Conservation (phyloP, 2,329 filamentous ascomycete species). For the Rugonectria rugulosa region DNA sequence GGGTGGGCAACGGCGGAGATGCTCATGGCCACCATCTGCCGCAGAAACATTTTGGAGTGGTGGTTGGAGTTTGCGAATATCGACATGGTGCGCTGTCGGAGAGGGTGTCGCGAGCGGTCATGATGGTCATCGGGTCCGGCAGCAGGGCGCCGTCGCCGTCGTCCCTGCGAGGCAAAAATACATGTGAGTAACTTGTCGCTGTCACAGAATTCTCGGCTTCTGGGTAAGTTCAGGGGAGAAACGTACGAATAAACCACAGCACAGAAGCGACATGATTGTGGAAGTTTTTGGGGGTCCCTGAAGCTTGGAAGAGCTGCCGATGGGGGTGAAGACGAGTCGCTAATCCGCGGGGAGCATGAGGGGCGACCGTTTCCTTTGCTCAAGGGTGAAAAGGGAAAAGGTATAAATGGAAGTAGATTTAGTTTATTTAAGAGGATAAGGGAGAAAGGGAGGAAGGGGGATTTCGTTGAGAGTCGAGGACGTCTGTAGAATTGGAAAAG, state of each 20-base stretch:
- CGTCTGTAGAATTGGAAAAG: no score
- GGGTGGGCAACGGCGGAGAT: slow-evolving; percentile 39
- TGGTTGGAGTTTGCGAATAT: slow-evolving; percentile 49
- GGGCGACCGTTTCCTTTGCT: slow-evolving; percentile 13
- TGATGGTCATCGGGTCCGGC: slow-evolving; percentile 23
- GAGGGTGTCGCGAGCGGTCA: slow-evolving; percentile 22
- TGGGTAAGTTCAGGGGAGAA: not conserved
- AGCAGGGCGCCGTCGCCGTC: slow-evolving; percentile 20
- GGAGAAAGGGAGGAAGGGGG: not conserved
- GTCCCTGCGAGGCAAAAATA: not conserved
- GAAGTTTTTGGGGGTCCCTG: slow-evolving; percentile 13
- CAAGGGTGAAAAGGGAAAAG: not conserved
- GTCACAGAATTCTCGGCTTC: not conserved
- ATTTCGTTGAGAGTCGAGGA: no score
- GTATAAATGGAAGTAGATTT: not conserved
- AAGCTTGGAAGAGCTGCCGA: slow-evolving; percentile 27
- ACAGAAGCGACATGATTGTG: slow-evolving; percentile 28
- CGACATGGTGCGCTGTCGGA: slow-evolving; percentile 48
- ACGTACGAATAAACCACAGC: slow-evolving; percentile 35
- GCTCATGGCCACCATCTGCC: slow-evolving; percentile 45
- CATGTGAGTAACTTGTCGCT: not conserved
- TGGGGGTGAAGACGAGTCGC: slow-evolving; percentile 17
- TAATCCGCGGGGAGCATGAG: slow-evolving; percentile 32
- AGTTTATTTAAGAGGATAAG: not conserved
- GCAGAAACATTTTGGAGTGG: slow-evolving; percentile 39